phyloP scores from a whole-genome alignment of 306 rosid genomes.

The Echinosophora koreensis region DNA sequence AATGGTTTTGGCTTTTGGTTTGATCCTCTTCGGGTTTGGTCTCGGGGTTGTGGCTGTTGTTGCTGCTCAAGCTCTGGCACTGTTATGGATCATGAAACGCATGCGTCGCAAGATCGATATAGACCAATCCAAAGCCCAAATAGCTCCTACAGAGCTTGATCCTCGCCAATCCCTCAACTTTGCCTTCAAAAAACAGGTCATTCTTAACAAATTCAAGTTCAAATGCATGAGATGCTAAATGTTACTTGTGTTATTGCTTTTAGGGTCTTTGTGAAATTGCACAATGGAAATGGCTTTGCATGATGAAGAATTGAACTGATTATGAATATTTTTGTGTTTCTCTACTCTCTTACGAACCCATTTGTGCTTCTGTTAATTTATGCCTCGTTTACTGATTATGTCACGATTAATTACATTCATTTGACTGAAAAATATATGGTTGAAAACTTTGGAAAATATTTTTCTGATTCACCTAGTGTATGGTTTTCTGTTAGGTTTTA shows the following conservation, averaged over 20 bases:
- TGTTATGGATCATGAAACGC: constrained; percentile 59
- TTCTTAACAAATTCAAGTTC: not conserved
- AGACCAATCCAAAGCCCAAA: constrained; percentile 40
- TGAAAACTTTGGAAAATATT: constrained; percentile 1
- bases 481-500: constrained; percentile 12
- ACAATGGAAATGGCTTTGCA: not conserved
- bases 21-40: constrained; percentile 64
- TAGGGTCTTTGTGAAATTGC: not conserved
- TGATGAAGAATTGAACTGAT: not conserved
- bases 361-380: not conserved
- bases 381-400: not conserved
- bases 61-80: constrained; percentile 62
- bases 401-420: not conserved
- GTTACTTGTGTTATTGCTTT: not conserved
- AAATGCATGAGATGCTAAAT: not conserved
- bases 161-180: constrained; percentile 70
- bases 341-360: not conserved
- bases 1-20: constrained; percentile 48
- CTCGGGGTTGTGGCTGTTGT: constrained; percentile 69
- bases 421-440: not conserved
- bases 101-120: constrained; percentile 53
- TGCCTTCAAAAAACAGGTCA: constrained; percentile 69
- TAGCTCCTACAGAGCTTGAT: constrained; percentile 48
- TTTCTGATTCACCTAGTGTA: not conserved
- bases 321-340: not conserved